A percentile compares a stretch with the other conserved stretches of the same genome.
Conservation (phyloP, 306 rosid genomes). For the Corylus americana region DNA sequence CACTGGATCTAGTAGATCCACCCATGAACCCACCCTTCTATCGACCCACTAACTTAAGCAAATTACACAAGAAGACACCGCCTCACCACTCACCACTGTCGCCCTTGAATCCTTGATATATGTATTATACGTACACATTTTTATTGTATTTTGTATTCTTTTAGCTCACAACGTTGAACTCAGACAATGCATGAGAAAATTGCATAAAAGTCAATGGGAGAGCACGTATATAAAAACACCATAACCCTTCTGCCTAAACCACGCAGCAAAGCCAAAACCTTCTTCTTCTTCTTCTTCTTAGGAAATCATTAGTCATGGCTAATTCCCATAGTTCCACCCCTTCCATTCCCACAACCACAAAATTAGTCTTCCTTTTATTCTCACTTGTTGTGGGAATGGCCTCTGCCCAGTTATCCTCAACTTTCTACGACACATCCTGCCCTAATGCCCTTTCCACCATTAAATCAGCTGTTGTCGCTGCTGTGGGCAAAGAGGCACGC, state of each 20-base stretch:
- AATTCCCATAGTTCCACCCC: background rate
- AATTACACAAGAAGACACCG: too few relatives aligned
- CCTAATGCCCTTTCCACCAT: slow-evolving; percentile 65
- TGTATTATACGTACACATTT: too few relatives aligned
- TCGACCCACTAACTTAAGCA: too few relatives aligned
- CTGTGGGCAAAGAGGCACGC: slow-evolving; percentile 56
- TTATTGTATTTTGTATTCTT: background rate
- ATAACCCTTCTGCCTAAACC: too few relatives aligned
- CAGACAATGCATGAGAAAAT: background rate
- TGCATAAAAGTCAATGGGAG: background rate
- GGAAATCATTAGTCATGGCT: slow-evolving; percentile 11
- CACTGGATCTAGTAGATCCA: too few relatives aligned
- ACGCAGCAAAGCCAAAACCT: background rate
- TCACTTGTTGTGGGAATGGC: slow-evolving; percentile 30
- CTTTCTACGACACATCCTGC: slow-evolving; percentile 45
- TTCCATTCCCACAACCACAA: slow-evolving; percentile 4
- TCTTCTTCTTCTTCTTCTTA: background rate
- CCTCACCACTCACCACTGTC: too few relatives aligned
- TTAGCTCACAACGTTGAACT: background rate
- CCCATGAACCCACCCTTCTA: too few relatives aligned
- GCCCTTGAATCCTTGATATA: too few relatives aligned
- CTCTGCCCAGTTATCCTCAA: slow-evolving; percentile 58
- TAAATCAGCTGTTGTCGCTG: slow-evolving; percentile 33
- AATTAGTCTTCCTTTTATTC: slow-evolving; percentile 14
- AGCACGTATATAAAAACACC: background rate